Evolutionary conservation across 306 rosid species (phyloP).

Genomic region (Corylus heterophylla): DNA sequence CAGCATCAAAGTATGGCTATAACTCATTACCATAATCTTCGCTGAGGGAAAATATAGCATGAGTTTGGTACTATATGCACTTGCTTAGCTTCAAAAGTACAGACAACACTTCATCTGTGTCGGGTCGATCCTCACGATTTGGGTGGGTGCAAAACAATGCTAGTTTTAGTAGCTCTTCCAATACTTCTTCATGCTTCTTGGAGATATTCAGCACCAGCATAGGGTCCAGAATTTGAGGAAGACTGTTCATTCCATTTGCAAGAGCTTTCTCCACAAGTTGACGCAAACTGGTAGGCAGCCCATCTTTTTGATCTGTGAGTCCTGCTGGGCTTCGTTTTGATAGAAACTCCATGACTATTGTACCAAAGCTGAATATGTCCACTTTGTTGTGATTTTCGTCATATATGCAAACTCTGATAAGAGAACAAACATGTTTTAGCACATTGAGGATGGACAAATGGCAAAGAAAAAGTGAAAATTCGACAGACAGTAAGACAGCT

Average conservation of each 20-base stretch:
- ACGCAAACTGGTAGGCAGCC: conserved; percentile 50
- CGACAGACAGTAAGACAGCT: not conserved
- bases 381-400: conserved; percentile 71
- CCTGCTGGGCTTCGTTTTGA: conserved; percentile 75
- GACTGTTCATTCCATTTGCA: conserved; percentile 40
- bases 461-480: not conserved
- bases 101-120: conserved; percentile 55
- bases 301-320: conserved; percentile 57
- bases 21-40: no score
- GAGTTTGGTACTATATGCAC: no score
- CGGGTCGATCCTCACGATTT: conserved; percentile 62
- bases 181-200: conserved; percentile 31
- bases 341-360: conserved; percentile 75
- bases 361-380: conserved; percentile 84
- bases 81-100: no score
- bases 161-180: conserved; percentile 55
- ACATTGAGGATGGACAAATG: conserved; percentile 12
- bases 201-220: conserved; percentile 34
- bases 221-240: conserved; percentile 57
- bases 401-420: conserved; percentile 80
- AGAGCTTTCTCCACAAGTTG: conserved; percentile 61
- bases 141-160: conserved; percentile 63
- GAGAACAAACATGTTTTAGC: conserved; percentile 21
- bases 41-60: no score
- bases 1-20: no score